Evolutionary conservation across 768 basidiomycete species (phyloP).

Genomic region (Crassisporium funariophilum): DNA sequence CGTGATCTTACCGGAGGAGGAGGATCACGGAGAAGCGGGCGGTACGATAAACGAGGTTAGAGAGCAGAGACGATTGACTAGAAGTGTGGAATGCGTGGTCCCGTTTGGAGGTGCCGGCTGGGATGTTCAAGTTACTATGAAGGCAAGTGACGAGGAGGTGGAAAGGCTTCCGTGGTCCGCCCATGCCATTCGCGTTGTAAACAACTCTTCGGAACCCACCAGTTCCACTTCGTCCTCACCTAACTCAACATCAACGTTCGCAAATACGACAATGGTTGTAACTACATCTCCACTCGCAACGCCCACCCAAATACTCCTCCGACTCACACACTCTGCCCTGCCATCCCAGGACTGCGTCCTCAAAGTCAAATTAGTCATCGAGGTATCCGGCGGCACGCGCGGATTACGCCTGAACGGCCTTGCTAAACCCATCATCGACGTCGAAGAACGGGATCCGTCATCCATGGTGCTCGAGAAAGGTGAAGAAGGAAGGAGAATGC

Average conservation of each 20-base stretch:
- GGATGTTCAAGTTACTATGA: conserved; percentile 82
- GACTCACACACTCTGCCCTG: conserved; percentile 71
- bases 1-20: conserved; percentile 77
- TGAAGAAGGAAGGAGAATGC: too few species aligned
- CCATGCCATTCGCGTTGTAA: conserved; percentile 52
- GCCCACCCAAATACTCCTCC: conserved; percentile 58
- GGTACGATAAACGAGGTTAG: conserved; percentile 53
- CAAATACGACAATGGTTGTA: too few species aligned
- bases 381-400: conserved; percentile 74
- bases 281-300: conserved; percentile 34
- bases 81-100: conserved; percentile 81
- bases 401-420: conserved; percentile 88
- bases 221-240: background rate
- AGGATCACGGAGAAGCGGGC: conserved; percentile 40
- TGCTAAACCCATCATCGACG: conserved; percentile 62
- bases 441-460: conserved; percentile 69
- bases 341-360: conserved; percentile 76
- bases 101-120: conserved; percentile 81
- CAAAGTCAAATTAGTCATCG: conserved; percentile 79
- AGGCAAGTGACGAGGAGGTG: conserved; percentile 71
- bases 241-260: too few species aligned
- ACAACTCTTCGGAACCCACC: conserved; percentile 9
- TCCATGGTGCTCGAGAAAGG: conserved; percentile 59
- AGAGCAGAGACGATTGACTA: conserved; percentile 69
- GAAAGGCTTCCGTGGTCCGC: conserved; percentile 76